Evolutionary conservation across 768 basidiomycete genomes (phyloP).

Genomic region (Gautieria morchelliformis): DNA sequence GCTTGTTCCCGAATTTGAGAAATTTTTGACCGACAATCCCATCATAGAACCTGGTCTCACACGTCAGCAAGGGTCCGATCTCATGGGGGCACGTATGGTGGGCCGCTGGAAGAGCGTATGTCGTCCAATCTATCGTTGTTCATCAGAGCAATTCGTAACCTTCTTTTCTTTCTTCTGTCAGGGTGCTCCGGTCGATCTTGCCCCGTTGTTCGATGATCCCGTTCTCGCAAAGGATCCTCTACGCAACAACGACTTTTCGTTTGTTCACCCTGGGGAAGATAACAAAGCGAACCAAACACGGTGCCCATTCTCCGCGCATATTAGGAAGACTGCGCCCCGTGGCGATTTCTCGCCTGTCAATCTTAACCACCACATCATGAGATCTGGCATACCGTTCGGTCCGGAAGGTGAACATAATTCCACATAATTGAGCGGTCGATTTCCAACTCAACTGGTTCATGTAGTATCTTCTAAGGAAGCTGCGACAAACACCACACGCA

Average conservation of each 20-base stretch:
- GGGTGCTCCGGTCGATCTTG: too few species aligned
- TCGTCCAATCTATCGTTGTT: not conserved
- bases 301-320: slow-evolving; percentile 23
- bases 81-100: slow-evolving; percentile 24
- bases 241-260: slow-evolving; percentile 23
- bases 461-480: slow-evolving; percentile 30
- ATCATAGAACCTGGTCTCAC: slow-evolving; percentile 12
- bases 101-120: slow-evolving; percentile 24
- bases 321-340: slow-evolving; percentile 22
- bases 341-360: slow-evolving; percentile 14
- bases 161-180: not conserved
- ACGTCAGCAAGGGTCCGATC: slow-evolving; percentile 14
- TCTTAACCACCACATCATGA: slow-evolving; percentile 29
- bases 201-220: slow-evolving; percentile 20
- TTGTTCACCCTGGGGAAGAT: slow-evolving; percentile 9
- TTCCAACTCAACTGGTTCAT: not conserved
- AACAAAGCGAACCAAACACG: slow-evolving; percentile 14
- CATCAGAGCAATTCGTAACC: not conserved
- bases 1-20: slow-evolving; percentile 26
- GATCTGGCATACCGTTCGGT: slow-evolving; percentile 43
- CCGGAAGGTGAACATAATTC: slow-evolving; percentile 25
- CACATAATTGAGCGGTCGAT: not conserved
- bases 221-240: slow-evolving; percentile 17
- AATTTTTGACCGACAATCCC: too few species aligned
- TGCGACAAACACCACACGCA: slow-evolving; percentile 25